Base-by-base conservation (phyloP, 1,284 basidiomycete species). In the Hemileia vastatrix region DNA sequence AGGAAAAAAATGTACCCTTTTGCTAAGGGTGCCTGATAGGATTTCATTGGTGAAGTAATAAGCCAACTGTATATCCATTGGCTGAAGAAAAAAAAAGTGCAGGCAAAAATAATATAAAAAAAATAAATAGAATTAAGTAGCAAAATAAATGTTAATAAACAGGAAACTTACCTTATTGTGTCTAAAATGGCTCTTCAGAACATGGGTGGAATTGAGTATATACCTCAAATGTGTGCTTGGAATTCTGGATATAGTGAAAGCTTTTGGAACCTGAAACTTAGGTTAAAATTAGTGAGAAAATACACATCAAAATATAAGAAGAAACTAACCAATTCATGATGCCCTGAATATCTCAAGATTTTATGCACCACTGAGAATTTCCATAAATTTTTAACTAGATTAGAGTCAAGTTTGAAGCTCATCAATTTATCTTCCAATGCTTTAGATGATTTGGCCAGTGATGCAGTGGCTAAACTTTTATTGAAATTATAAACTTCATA, bases 1-100 rank as follows among this genome's bases (percentile, higher is more conserved):
- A n/a, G n/a, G n/a, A n/a, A n/a, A n/a, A n/a, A 84, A 11, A 86
- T 86, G 66, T 83, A 82, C 58, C 81, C 91, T 82, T 68, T 92
- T 88, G 44, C 84, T 83, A 0, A 88, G 85, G 66, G 95, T 89
- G 51, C 89, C 86, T 70, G 88, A 91, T 51, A 47, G 33, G 18
- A 78, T 57, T 1, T 65, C 64, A 32, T 76, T 69, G 0, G 72
- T 73, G 0, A 74, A 74, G 24, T 64, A 62, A 21, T 74, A 67
- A 5, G 68, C 63, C 3, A 56, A 48, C 43, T 54, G 60, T 19
- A 66, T 66, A 32, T 65, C 64, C 44, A 70, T 62, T 4, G 64
- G 59, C 59, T 61, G 11, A n/a, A 21, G 15, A 13, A 54, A 43
- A 15, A 19, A 2, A 15, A 9, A 18, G 9, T 6, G n/a, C n/a